Base-by-base conservation (phyloP, 2,329 filamentous ascomycete genomes). In the Claviceps cyperi region DNA sequence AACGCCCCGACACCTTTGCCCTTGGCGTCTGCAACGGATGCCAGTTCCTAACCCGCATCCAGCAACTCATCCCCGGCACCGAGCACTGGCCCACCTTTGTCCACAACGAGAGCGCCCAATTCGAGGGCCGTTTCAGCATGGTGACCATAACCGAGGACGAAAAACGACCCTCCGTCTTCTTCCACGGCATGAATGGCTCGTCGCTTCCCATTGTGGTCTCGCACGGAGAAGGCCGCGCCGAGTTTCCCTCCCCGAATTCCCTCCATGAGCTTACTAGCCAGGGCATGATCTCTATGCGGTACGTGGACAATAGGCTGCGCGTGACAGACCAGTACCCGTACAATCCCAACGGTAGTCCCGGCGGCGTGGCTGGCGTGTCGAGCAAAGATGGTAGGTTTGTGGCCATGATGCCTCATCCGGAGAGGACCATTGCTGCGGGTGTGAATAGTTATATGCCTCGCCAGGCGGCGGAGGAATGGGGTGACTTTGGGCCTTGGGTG, bases 21-120 rank as follows among this genome's bases (percentile, higher is more conserved):
- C 76, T 98, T 1, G 92, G 92, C 58, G 88, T 97, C 36, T 97
- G 92, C 76, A 98, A 98, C 64, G 92, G 92, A 47, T 97, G 92
- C 64, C 92, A 98, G 67, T 94, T 97, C 80, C 73, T 97, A 40
- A 85, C 84, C 5, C 81, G 88, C 47, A 65, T 69, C 67, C 87
- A 87, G 62, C 80, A 84, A 52, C 72, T 95, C 49, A 94, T 96
- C 55, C 90, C 89, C 1, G 90, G 89, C n/a, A 80, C 89, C 0
- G 71, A 78, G 56, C 69, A 77, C 59, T 96, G 90, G 89, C 90
- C 89, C 2, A 84, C 78, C 22, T 96, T 96, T 66, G 84, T 91
- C 52, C 76, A 84, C 52, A 97, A 97, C 66, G 70, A 76, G 47
- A 87, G 81, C 62, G 83, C 91, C 64, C 90, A 95, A 68, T 96